Percentiles rank a stretch among this genome's conserved stretches.
These are phyloP conservation scores for Curvularia spicifera DNA, from an alignment of 2,329 filamentous ascomycete species.

Conservation along the genomic window DNA sequence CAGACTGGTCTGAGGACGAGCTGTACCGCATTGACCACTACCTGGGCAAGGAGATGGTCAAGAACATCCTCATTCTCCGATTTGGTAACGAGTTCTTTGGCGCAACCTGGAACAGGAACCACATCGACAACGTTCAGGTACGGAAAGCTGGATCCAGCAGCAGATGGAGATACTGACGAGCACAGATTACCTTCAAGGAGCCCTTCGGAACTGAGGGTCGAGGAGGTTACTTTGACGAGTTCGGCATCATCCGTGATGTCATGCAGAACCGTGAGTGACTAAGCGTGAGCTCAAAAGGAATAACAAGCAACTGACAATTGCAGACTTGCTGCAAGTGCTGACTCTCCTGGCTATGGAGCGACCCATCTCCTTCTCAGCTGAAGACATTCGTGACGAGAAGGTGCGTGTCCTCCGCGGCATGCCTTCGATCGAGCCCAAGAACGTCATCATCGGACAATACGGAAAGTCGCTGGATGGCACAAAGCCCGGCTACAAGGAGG, in stretches of 20 bases:
- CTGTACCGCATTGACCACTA: conserved; percentile 99
- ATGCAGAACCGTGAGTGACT: conserved; percentile 85
- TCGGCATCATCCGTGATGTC: conserved; percentile 98
- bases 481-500: conserved; percentile 98
- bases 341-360: conserved; percentile 98
- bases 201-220: conserved; percentile 98
- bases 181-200: conserved; percentile 94
- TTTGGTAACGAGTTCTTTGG: conserved; percentile 99
- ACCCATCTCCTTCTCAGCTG: conserved; percentile 95
- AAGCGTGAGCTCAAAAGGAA: neutral
- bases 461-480: conserved; percentile 93
- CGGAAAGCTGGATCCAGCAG: conserved; percentile 8
- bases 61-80: conserved; percentile 97
- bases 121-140: conserved; percentile 96
- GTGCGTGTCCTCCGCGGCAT: conserved; percentile 94
- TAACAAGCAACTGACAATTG: conserved; percentile 22
- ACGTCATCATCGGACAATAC: conserved; percentile 99
- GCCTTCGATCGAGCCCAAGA: conserved; percentile 95
- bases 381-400: conserved; percentile 99
- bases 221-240: conserved; percentile 99
- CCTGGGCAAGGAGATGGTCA: conserved; percentile 99
- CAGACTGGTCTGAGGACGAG: conserved; percentile 98
- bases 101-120: conserved; percentile 97
- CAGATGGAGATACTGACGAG: conserved; percentile 17
- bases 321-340: conserved; percentile 88